These are phyloP conservation scores for Fusarium sambucinum DNA, from an alignment of 2,329 filamentous ascomycete genomes.

Conservation along the genomic window DNA sequence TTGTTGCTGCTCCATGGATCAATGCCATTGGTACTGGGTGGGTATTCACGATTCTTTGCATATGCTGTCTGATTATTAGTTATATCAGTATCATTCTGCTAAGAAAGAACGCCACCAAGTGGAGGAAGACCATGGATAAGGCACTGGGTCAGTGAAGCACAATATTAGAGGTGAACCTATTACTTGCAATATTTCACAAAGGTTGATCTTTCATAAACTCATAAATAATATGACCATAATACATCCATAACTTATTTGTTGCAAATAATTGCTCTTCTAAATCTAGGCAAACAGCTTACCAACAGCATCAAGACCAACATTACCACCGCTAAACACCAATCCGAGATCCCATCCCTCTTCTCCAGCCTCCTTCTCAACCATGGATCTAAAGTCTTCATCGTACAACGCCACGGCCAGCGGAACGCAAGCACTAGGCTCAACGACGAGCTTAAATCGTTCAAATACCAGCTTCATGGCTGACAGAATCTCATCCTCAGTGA, in stretches of 20 bases:
- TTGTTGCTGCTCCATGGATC: constrained; percentile 79
- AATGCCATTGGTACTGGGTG: constrained; percentile 78
- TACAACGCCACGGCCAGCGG: constrained; percentile 84
- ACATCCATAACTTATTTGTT: neutral
- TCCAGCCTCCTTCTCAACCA: constrained; percentile 78
- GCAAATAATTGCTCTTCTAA: constrained; percentile 2
- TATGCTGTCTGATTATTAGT: constrained; percentile 69
- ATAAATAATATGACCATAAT: neutral
- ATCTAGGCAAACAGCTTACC: constrained; percentile 60
- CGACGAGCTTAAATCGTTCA: constrained; percentile 89
- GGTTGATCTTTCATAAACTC: neutral
- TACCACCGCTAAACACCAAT: constrained; percentile 71
- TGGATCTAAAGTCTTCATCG: constrained; percentile 82
- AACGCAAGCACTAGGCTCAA: constrained; percentile 91
- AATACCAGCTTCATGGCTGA: constrained; percentile 80
- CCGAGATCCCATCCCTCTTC: constrained; percentile 79
- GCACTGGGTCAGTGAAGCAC: constrained; percentile 49
- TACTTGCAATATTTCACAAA: neutral
- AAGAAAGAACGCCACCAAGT: constrained; percentile 69
- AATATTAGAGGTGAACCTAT: neutral
- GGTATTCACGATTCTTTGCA: constrained; percentile 72
- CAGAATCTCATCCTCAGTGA: constrained; percentile 85
- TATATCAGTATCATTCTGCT: constrained; percentile 71
- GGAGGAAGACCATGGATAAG: constrained; percentile 73
- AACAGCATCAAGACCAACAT: constrained; percentile 67